Base-by-base conservation (phyloP, 169 alveolate genomes). In the Plasmodium fragile region DNA sequence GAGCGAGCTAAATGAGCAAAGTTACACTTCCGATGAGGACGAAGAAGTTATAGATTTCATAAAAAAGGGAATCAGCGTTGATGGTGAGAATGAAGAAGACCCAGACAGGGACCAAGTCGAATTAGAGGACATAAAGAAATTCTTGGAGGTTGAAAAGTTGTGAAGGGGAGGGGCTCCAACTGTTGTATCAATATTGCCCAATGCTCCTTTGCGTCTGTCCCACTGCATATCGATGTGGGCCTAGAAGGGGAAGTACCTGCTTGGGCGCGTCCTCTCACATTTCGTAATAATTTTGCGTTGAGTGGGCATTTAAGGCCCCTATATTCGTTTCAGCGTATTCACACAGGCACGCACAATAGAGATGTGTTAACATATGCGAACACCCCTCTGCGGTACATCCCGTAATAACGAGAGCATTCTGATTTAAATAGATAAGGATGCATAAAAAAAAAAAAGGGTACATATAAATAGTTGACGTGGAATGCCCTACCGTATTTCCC, bases 11-110 rank as follows among this genome's bases (percentile, higher is more conserved):
- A 65, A 65, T 22, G 34, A 65, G 7, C 36, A 5, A 85, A 75
- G 43, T 75, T 11, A 78, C 43, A 77, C 52, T 59, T 89, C 94
- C 3, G 94, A 89, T 49, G 94, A 89, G 45, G 94, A 89, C 2
- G 73, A 55, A 49, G 94, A 89, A 89, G 70, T 89, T 55, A 49
- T 52, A 22, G 83, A 89, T 59, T 89, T 89, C 70, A 78, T 89
- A 55, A 79, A 89, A 89, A 89, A n/a, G 5, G 82, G 80, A 34
- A 45, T 16, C 13, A 22, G 70, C 32, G 39, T 16, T 16, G 32
- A 4, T 39, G 82, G 0, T 65, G 41, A 25, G 70, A 39, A 53
- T 25, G 59, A 45, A 39, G 81, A 36, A 55, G 69, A 45, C 49
- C 3, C n/a, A 22, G 34, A 41, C 53, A 53, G 25, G 13, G 49